These are phyloP conservation scores for Cicer arietinum DNA, from an alignment of 306 rosid species.

Conservation along the genomic window DNA sequence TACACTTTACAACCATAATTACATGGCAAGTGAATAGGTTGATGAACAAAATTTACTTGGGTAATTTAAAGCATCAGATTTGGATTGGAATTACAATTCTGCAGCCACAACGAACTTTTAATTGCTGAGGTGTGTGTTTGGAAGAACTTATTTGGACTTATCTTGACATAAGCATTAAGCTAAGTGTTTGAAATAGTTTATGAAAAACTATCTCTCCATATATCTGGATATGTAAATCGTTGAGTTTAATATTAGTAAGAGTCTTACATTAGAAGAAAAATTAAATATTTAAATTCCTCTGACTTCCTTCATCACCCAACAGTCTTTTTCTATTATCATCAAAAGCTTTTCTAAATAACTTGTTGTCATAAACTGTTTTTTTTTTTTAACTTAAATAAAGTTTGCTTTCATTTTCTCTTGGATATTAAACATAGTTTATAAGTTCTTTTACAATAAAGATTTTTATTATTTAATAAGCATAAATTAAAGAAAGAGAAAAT, in stretches of 20 bases:
- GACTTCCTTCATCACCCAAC: too few relatives aligned
- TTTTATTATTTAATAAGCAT: too few relatives aligned
- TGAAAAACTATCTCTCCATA: background rate
- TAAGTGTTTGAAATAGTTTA: background rate
- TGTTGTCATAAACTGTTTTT: background rate
- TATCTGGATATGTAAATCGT: too few relatives aligned
- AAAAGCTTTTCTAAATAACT: background rate
- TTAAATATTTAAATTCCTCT: too few relatives aligned
- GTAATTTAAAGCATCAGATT: constrained; percentile 29
- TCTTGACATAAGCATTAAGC: background rate
- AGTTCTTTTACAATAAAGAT: too few relatives aligned
- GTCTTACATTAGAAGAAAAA: too few relatives aligned
- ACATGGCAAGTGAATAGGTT: constrained; percentile 35
- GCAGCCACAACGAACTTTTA: background rate
- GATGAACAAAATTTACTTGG: background rate
- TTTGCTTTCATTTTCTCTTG: background rate
- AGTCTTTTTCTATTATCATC: background rate
- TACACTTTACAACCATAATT: constrained; percentile 25
- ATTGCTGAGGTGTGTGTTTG: background rate
- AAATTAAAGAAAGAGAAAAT: too few relatives aligned
- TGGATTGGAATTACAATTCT: background rate
- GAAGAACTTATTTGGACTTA: background rate
- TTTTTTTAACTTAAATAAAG: too few relatives aligned
- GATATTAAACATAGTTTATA: background rate
- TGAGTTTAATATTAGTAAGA: too few relatives aligned